phyloP scores from a whole-genome alignment of 768 basidiomycete genomes.

The Grammothele lineata region DNA sequence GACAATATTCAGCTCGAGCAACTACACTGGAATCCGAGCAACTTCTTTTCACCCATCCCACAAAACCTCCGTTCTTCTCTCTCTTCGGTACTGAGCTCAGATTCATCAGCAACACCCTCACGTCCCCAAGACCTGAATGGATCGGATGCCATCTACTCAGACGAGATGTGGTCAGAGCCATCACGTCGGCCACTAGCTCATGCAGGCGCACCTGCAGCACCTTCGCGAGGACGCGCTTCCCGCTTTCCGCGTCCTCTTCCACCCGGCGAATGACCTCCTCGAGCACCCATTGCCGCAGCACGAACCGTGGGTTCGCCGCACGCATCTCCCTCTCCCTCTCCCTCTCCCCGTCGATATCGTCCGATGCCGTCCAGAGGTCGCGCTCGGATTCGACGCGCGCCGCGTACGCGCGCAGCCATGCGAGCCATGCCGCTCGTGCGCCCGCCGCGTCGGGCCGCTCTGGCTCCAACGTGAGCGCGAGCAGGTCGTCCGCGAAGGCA shows the following conservation, averaged over 20 bases:
- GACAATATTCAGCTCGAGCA: conserved; percentile 73
- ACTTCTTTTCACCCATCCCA: conserved; percentile 64
- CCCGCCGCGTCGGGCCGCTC: conserved; percentile 37
- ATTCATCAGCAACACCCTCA: conserved; percentile 47
- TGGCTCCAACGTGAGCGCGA: conserved; percentile 45
- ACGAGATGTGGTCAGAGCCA: background rate
- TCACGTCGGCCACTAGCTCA: too few relatives aligned
- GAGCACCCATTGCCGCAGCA: conserved; percentile 91
- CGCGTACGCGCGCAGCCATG: conserved; percentile 65
- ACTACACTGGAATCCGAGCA: conserved; percentile 92
- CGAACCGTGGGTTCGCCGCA: conserved; percentile 82
- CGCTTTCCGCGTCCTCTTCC: conserved; percentile 58
- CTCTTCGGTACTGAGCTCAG: conserved; percentile 51
- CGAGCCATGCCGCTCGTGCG: conserved; percentile 49
- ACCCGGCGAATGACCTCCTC: conserved; percentile 86
- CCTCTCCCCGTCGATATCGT: conserved; percentile 34
- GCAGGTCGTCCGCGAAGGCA: conserved; percentile 39
- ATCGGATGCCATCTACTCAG: conserved; percentile 70
- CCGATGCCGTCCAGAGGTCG: conserved; percentile 37
- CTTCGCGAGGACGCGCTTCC: conserved; percentile 69
- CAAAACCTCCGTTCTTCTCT: conserved; percentile 74
- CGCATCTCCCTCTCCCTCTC: conserved; percentile 49
- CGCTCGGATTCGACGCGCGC: conserved; percentile 51
- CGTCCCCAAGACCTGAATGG: conserved; percentile 90
- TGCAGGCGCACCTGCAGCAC: conserved; percentile 70